Base-by-base conservation (phyloP, 805 yeast genomes). In the Barnettozyma salicaria region DNA sequence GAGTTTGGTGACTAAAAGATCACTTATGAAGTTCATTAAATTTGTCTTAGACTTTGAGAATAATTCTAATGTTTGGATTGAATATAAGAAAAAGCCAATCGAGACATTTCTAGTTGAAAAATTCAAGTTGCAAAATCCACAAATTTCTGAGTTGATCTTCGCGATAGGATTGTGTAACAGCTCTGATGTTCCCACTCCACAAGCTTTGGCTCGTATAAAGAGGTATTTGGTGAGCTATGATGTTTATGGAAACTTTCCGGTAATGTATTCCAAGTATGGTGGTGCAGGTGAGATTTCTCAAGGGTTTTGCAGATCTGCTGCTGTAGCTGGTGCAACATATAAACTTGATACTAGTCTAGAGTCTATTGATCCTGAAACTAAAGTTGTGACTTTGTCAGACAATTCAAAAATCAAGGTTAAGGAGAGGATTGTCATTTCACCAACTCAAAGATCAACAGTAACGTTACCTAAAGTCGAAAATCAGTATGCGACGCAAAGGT, bases 281-380 rank as follows among this genome's bases (percentile, higher is more conserved):
- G 94, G 96, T 3, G 89, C 95, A 0, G 96, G 97, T 36, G 98
- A 90, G 61, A 67, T 90, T 19, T 80, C 95, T 12, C 98, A 90
- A 64, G 98, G 97, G 2, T 90, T 92, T 60, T 90, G 97, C 63
- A 73, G 98, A 50, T 83, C 95, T 40, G 97, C 97, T 4, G 98
- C 98, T 11, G 97, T 90, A 44, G 97, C 92, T 14, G 97, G 97
- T 37, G 82, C 97, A 37, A 86, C 94, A 23, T 90, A 92, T 63
- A 87, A 88, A 59, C 68, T 90, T 39, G 78, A 80, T 54, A 80
- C 92, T 12, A 64, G 69, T 27, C 60, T 90, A 36, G 63, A 63
- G 5, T 74, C 76, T 25, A 87, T 67, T 61, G 90, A 90, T 56
- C 76, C 80, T 24, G 63, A 58, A 19, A 64, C 75, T 21, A 80